Conservation (phyloP, 176 grass and related monocot species). For the Zea mays region Zm-B73-REFERENCE-NAM-5.0 NC_050099.1:177542001-177542500, state of each 20-base stretch:
- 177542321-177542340: neutral
- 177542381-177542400: constrained; percentile 17
- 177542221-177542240: constrained; percentile 16
- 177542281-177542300: constrained; percentile 34
- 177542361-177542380: constrained; percentile 13
- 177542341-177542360: neutral
- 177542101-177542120: neutral
- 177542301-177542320: neutral
- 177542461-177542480: constrained; percentile 8
- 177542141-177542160: constrained; percentile 3
- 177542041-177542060: constrained; percentile 18
- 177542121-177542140: neutral
- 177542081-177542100: constrained; percentile 25
- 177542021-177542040: neutral
- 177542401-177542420: constrained; percentile 9
- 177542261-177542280: neutral
- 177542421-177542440: constrained; percentile 14
- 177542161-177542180: neutral
- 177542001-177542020: neutral
- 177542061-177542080: neutral
- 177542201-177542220: constrained; percentile 1
- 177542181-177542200: neutral
- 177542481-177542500: constrained; percentile 2
- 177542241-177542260: constrained; percentile 18
- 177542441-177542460: constrained; percentile 17